phyloP scores from a whole-genome alignment of 1,284 basidiomycete genomes.

The Boletus mariae region DNA sequence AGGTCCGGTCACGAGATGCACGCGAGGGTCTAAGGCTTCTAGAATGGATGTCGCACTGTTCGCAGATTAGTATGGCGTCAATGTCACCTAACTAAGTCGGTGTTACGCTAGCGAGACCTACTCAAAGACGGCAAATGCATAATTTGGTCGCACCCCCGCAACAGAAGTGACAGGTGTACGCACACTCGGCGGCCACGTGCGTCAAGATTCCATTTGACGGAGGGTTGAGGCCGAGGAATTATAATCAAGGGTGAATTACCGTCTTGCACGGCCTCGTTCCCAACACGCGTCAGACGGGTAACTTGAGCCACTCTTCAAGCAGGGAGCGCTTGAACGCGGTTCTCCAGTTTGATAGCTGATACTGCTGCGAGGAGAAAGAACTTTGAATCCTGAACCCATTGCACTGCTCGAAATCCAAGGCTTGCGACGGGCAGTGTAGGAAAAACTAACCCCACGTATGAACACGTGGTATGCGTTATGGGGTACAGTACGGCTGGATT shows the following conservation, averaged over 20 bases:
- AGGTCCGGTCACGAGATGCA: slow-evolving; percentile 18
- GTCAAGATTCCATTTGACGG: slow-evolving; percentile 12
- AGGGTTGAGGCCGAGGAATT: slow-evolving; percentile 22
- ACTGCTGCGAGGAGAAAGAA: not conserved
- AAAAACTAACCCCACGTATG: not conserved
- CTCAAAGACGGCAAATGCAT: slow-evolving; percentile 1
- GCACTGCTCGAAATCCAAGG: slow-evolving; percentile 2
- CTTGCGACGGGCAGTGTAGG: not conserved
- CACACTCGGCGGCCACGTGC: slow-evolving; percentile 19
- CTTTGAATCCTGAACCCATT: not conserved
- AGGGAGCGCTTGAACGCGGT: slow-evolving; percentile 1
- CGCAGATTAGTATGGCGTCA: slow-evolving; percentile 1
- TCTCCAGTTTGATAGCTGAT: not conserved
- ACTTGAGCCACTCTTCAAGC: slow-evolving; percentile 16
- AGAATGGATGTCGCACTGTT: slow-evolving; percentile 8
- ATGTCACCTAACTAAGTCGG: slow-evolving; percentile 2
- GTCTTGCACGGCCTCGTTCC: slow-evolving; percentile 27
- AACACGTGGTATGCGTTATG: slow-evolving; percentile 10
- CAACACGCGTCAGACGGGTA: slow-evolving; percentile 25
- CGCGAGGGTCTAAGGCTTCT: slow-evolving; percentile 11
- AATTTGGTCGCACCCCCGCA: slow-evolving; percentile 2
- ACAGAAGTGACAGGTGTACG: slow-evolving; percentile 7
- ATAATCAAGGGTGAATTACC: slow-evolving; percentile 24
- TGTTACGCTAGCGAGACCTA: slow-evolving; percentile 1
- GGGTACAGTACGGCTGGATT: slow-evolving; percentile 17